Evolutionary conservation across 768 basidiomycete genomes (phyloP).

Genomic region (Tulasnella sp.): DNA sequence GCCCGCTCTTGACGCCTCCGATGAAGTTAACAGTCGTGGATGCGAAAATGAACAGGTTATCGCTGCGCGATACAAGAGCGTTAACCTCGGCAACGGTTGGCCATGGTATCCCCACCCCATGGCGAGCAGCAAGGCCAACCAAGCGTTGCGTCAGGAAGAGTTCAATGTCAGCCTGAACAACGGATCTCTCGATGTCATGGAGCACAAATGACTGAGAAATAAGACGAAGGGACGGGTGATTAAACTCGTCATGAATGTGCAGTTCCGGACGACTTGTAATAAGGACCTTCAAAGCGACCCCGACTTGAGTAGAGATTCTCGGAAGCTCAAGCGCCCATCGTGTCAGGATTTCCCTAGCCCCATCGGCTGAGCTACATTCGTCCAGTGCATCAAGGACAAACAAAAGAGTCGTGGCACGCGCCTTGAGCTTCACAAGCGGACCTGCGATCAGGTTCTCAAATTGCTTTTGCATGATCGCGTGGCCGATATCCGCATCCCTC

Average conservation of each 20-base stretch:
- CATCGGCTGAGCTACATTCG: constrained; percentile 27
- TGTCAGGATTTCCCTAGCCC: constrained; percentile 22
- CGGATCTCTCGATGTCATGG: constrained; percentile 15
- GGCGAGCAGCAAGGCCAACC: neutral
- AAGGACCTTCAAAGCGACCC: constrained; percentile 30
- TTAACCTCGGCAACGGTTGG: neutral
- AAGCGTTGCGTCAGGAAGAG: constrained; percentile 5
- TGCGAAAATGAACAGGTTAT: neutral
- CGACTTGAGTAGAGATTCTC: constrained; percentile 29
- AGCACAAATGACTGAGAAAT: neutral
- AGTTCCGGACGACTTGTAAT: constrained; percentile 26
- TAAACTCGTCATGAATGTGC: constrained; percentile 24
- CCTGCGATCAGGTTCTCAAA: constrained; percentile 23
- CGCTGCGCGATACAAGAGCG: neutral
- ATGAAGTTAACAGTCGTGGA: no score
- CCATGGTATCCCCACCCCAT: neutral
- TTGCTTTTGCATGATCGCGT: constrained; percentile 22
- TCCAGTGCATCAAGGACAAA: constrained; percentile 36
- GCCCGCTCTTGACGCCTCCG: no score
- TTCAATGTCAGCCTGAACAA: constrained; percentile 7
- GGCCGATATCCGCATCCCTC: constrained; percentile 1
- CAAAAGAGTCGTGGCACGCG: constrained; percentile 23
- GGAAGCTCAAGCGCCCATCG: constrained; percentile 23
- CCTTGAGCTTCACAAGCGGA: constrained; percentile 4
- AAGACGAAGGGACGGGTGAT: no score